Conservation (phyloP, 176 grass and related monocot genomes). For the barley (Hordeum vulgare) region DNA sequence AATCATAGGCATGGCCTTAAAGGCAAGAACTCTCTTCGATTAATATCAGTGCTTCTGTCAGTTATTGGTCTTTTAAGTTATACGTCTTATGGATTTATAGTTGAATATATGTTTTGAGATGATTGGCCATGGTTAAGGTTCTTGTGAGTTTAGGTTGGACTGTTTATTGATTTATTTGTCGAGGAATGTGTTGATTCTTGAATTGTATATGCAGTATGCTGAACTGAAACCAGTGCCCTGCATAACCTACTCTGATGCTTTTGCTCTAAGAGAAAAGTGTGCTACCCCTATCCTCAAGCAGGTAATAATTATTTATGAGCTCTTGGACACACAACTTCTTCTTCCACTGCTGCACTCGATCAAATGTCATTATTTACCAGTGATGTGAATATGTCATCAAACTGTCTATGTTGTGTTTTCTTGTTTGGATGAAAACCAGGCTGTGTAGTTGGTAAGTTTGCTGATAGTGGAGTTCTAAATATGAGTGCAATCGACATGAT, state of each 20-base stretch:
- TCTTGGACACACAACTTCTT: not conserved
- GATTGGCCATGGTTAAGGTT: not conserved
- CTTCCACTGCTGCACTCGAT: not conserved
- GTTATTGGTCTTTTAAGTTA: not conserved
- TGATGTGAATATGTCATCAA: not conserved
- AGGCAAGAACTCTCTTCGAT: conserved; percentile 41
- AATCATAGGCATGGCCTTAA: conserved; percentile 98
- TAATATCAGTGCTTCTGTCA: not conserved
- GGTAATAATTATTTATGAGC: conserved; percentile 10
- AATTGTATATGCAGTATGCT: conserved; percentile 68
- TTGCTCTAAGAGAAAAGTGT: conserved; percentile 81
- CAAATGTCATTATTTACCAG: not conserved
- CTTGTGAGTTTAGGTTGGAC: not conserved
- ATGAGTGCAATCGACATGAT: no score
- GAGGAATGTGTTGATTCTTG: conserved; percentile 7
- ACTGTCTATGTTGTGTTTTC: not conserved
- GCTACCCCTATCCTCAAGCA: conserved; percentile 79
- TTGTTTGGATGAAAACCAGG: not conserved
- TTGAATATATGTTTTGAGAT: not conserved
- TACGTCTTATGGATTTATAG: not conserved
- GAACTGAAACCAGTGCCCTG: conserved; percentile 95
- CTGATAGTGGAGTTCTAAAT: not conserved
- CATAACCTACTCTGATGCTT: conserved; percentile 75
- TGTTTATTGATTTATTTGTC: not conserved
- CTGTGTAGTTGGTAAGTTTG: not conserved